Conservation (phyloP, 345 rosid genomes). For the Trapa bicornis region DNA sequence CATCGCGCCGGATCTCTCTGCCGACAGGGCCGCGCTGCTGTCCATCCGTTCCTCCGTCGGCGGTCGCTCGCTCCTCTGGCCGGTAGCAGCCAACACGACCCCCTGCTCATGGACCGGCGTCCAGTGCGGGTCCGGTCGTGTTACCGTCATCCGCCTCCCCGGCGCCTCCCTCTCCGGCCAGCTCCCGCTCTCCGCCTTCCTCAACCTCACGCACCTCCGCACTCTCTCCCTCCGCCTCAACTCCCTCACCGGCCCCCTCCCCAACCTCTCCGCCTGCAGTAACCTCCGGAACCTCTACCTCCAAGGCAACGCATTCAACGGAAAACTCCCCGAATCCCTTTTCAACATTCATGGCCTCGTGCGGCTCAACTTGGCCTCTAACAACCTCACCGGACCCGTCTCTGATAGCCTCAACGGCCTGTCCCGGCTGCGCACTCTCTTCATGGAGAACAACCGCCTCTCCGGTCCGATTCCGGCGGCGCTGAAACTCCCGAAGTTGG, state of each 20-base stretch:
- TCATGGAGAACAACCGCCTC: slow-evolving; percentile 48
- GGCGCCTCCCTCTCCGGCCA: slow-evolving; percentile 64
- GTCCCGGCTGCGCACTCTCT: slow-evolving; percentile 63
- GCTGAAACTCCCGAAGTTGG: slow-evolving; percentile 24
- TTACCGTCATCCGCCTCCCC: slow-evolving; percentile 59
- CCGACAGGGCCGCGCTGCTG: slow-evolving; percentile 74
- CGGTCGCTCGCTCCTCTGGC: slow-evolving; percentile 82
- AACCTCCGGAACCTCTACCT: slow-evolving; percentile 59
- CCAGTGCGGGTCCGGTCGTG: slow-evolving; percentile 46
- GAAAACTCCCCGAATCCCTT: slow-evolving; percentile 55
- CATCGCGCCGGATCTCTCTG: slow-evolving; percentile 47
- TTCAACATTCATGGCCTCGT: slow-evolving; percentile 45
- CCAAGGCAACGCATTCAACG: slow-evolving; percentile 74
- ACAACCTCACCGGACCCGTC: slow-evolving; percentile 56
- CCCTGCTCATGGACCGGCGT: slow-evolving; percentile 92
- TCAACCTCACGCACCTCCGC: slow-evolving; percentile 63
- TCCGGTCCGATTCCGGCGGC: slow-evolving; percentile 42
- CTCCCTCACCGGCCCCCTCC: slow-evolving; percentile 45
- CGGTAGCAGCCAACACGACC: slow-evolving; percentile 21
- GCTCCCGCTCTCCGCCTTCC: slow-evolving; percentile 55
- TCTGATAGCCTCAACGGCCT: slow-evolving; percentile 43
- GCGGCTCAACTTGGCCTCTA: slow-evolving; percentile 52
- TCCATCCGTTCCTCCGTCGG: slow-evolving; percentile 63
- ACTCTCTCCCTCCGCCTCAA: slow-evolving; percentile 81
- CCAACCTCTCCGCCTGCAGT: slow-evolving; percentile 65